Base-by-base conservation (phyloP, 192 early-diverging fungal genomes). In the Podila epicladia region DNA sequence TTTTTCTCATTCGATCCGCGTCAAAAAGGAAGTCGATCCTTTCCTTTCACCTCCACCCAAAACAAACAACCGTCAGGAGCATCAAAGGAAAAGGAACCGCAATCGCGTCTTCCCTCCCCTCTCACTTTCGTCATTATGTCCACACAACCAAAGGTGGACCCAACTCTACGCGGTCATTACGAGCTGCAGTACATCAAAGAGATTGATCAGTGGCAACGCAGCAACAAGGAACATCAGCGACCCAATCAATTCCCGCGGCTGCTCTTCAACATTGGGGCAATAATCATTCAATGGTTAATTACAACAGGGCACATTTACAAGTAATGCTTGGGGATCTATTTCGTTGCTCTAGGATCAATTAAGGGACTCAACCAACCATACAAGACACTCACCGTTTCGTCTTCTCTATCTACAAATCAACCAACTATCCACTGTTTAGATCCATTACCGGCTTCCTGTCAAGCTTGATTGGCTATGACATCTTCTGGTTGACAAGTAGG, bases 171-270 rank as follows among this genome's bases (percentile, higher is more conserved):
- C 51, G 77, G 77, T 5, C 32, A 62, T 0, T 80, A 73, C 26
- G 77, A 80, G 45, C 62, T 80, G 6, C 77, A 71, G 9, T 73
- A 71, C 19, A 80, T 80, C 24, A 69, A 72, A 33, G 73, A 67
- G 48, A 69, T 80, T 19, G 77, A 80, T 33, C 65, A 73, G 50
- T 80, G 77, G 77, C 72, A 72, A 65, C 67, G 66, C 53, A 69
- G 62, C 35, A 64, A 80, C 45, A 45, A 8, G 35, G 35, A 37
- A 37, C 35, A 24, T 28, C 77, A 73, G 3, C 70, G 71, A 3
- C 77, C 77, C 11, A 73, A 80, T 41, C 53, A 71, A 0, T 80
- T 80, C 71, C 38, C 20, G 12, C 63, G 77, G 9, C 48, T 80
- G 28, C 19, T 72, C 15, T 33, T 80, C 66, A 80, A 80, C 45